Base-by-base conservation (phyloP, 2,329 filamentous ascomycete species). In the Fusarium sp. region DNA sequence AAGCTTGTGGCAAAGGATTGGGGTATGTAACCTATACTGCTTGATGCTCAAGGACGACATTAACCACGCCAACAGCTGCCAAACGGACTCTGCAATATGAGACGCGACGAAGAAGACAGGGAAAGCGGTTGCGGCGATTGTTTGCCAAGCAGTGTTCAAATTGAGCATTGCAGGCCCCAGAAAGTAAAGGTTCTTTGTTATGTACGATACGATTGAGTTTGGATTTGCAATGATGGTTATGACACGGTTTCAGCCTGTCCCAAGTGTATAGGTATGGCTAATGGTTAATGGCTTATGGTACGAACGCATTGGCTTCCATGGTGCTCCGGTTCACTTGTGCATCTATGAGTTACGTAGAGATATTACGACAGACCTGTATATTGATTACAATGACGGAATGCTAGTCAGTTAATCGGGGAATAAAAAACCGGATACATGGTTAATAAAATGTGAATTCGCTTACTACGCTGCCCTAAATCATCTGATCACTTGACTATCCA, bases 1-100 rank as follows among this genome's bases (percentile, higher is more conserved):
- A 83, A 83, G 73, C 59, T 70, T 37, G 76, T 79, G 33, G 81
- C 83, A 8, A 78, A 77, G 48, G 77, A 82, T 56, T 80, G 83
- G 73, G 80, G 84, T 86, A 78, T 77, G 84, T 83, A 31, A 42
- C 41, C 7, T 33, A 10, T 23, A 11, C 23, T 29, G 6, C 11
- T 18, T 23, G 5, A 31, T 19, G 9, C 23, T 5, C 1, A 19
- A 7, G 10, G 8, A 6, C 4, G 16, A 48, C 44, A 38, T 69
- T 78, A 67, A 78, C 66, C 31, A 49, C 49, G 5, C 45, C 23
- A 12, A 51, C 57, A 82, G 81, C 81, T 49, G 60, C 73, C 21
- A 83, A 83, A 61, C 76, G 81, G 35, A 69, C 63, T 21, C 52
- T 79, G 29, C 81, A 83, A 64, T 81, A 79, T 38, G 80, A 82